Conservation (phyloP, 1,139 yeast species). For the Blastobotrys apis region DNA sequence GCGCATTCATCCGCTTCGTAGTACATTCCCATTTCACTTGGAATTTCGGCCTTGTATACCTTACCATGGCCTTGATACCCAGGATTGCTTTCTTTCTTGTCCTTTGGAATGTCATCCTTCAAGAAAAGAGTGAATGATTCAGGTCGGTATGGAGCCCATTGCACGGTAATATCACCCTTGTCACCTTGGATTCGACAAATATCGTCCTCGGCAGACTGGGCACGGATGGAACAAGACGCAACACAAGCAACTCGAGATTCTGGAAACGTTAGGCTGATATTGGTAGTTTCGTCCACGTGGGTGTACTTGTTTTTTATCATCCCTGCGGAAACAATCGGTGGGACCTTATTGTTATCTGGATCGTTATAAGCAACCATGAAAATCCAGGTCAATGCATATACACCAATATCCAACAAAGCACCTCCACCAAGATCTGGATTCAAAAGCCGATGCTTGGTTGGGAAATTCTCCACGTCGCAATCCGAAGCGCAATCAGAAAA, state of each 20-base stretch:
- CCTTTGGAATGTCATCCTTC: conserved; percentile 15
- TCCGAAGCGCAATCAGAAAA: conserved; percentile 42
- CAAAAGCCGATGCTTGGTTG: conserved; percentile 25
- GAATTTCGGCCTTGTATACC: conserved; percentile 18
- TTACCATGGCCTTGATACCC: conserved; percentile 1
- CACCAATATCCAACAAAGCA: conserved; percentile 56
- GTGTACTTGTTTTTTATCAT: conserved; percentile 26
- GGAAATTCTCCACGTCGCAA: conserved; percentile 31
- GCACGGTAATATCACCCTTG: conserved; percentile 33
- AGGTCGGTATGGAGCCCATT: conserved; percentile 31
- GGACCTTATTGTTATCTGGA: conserved; percentile 28
- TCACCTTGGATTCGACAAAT: conserved; percentile 33
- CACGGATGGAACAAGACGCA: conserved; percentile 29
- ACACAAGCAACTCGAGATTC: conserved; percentile 31
- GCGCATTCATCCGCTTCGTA: conserved; percentile 53
- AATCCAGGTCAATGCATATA: conserved; percentile 50
- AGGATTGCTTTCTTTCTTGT: conserved; percentile 16
- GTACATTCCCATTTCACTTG: conserved; percentile 43
- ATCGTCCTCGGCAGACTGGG: conserved; percentile 23
- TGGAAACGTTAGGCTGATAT: conserved; percentile 30
- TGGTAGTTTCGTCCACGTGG: conserved; percentile 33
- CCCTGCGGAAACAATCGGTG: conserved; percentile 22
- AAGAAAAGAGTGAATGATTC: conserved; percentile 25
- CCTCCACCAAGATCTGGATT: conserved; percentile 55
- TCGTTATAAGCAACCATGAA: conserved; percentile 31